Evolutionary conservation across 768 basidiomycete species (phyloP).

Genomic region (Hysterangium stoloniferum): DNA sequence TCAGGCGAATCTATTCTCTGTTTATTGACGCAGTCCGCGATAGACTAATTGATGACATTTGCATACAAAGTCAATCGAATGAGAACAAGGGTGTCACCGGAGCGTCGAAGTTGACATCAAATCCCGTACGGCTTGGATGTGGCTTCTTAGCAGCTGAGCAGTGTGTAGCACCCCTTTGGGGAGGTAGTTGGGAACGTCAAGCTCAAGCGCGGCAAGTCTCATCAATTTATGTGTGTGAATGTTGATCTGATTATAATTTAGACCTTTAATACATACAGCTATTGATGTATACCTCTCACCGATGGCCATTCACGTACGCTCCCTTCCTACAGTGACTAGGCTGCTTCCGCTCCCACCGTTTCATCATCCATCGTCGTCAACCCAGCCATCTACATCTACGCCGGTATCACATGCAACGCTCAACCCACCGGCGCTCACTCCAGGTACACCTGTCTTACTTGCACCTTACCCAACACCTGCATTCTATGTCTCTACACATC

Average conservation of each 20-base stretch:
- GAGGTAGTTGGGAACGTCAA: conserved; percentile 53
- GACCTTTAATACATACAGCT: conserved; percentile 54
- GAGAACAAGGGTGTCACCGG: background rate
- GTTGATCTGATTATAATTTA: conserved; percentile 18
- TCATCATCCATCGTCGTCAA: conserved; percentile 34
- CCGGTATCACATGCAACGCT: conserved; percentile 42
- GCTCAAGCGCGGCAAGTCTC: conserved; percentile 36
- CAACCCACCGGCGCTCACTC: background rate
- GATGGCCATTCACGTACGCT: conserved; percentile 55
- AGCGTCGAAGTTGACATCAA: conserved; percentile 9
- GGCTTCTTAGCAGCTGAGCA: conserved; percentile 55
- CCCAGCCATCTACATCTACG: conserved; percentile 65
- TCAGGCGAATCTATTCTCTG: conserved; percentile 32
- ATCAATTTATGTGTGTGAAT: background rate
- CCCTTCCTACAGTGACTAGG: conserved; percentile 48
- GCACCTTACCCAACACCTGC: conserved; percentile 9
- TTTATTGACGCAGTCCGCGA: conserved; percentile 62
- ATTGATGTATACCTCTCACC: conserved; percentile 44
- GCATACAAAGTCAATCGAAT: conserved; percentile 25
- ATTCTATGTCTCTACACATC: conserved; percentile 9
- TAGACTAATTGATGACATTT: conserved; percentile 43
- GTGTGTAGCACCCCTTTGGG: conserved; percentile 48
- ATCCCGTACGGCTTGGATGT: conserved; percentile 40
- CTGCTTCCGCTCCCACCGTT: conserved; percentile 39
- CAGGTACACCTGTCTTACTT: conserved; percentile 6